A percentile compares a stretch with the other conserved stretches of the same genome.
These are phyloP conservation scores for Phytophthora foliorum DNA, from an alignment of 352 stramenopile genomes.

Conservation along the genomic window DNA sequence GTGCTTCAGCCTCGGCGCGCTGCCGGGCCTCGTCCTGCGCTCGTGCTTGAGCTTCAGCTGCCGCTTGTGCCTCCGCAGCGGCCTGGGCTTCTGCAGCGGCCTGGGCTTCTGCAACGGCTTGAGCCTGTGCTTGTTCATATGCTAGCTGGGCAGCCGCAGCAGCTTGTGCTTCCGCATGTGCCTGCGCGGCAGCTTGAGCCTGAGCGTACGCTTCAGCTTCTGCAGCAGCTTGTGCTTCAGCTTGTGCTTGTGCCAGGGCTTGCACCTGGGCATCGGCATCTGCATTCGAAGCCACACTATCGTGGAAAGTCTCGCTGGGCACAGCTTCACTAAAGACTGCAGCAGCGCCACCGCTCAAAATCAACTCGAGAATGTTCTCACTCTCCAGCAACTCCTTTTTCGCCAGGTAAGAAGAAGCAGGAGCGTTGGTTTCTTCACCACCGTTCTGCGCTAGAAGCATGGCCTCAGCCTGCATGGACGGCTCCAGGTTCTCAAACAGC, in stretches of 20 bases:
- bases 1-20: conserved; percentile 40
- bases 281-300: conserved; percentile 24
- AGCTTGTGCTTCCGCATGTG: conserved; percentile 32
- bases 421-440: conserved; percentile 51
- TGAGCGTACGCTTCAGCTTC: conserved; percentile 26
- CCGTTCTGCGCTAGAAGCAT: conserved; percentile 89
- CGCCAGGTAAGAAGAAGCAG: conserved; percentile 82
- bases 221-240: conserved; percentile 40
- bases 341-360: conserved; percentile 46
- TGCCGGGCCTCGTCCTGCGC: conserved; percentile 38
- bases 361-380: conserved; percentile 61
- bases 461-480: conserved; percentile 95
- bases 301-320: conserved; percentile 23
- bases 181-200: conserved; percentile 36
- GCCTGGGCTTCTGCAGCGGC: conserved; percentile 31
- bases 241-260: conserved; percentile 28
- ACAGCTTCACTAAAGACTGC: conserved; percentile 18
- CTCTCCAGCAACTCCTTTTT: conserved; percentile 73
- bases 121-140: conserved; percentile 38
- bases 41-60: conserved; percentile 37
- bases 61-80: conserved; percentile 38
- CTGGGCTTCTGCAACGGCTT: conserved; percentile 28
- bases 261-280: conserved; percentile 36
- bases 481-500: conserved; percentile 96
- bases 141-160: conserved; percentile 26